Evolutionary conservation across 306 rosid genomes (phyloP).

Genomic region (Vigna nakashimae): DNA sequence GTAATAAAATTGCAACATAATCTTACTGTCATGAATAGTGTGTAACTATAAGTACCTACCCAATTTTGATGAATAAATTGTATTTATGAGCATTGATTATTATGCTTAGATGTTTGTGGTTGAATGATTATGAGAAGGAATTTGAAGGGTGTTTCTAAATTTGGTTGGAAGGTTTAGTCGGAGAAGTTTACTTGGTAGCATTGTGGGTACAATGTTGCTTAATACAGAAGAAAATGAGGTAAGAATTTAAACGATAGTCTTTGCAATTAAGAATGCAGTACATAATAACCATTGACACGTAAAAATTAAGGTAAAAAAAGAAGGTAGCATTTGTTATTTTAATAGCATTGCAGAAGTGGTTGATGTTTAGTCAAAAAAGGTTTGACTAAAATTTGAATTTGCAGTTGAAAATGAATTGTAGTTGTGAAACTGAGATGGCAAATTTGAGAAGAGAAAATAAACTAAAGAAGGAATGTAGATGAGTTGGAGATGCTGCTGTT

Average conservation of each 20-base stretch:
- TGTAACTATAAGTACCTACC: too few relatives aligned
- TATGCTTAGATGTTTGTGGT: neutral
- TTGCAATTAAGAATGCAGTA: slow-evolving; percentile 1
- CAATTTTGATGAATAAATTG: too few relatives aligned
- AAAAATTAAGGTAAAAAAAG: neutral
- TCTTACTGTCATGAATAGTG: too few relatives aligned
- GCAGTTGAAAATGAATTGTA: neutral
- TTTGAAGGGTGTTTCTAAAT: neutral
- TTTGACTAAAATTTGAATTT: slow-evolving; percentile 14
- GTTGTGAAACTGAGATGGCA: neutral
- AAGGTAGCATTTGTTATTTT: neutral
- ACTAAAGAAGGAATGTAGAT: neutral
- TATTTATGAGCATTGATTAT: neutral
- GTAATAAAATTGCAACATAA: too few relatives aligned
- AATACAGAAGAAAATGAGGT: neutral
- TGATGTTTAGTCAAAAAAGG: slow-evolving; percentile 30
- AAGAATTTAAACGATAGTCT: neutral
- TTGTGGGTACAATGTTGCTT: slow-evolving; percentile 7
- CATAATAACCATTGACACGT: neutral
- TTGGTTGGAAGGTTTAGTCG: slow-evolving; percentile 14
- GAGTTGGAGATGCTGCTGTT: neutral
- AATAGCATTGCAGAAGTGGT: slow-evolving; percentile 1
- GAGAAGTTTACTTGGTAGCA: neutral
- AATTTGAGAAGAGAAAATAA: neutral
- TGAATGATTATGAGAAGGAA: neutral